phyloP scores from a whole-genome alignment of 2,329 filamentous ascomycete species.

The Bipolaris cookei region DNA sequence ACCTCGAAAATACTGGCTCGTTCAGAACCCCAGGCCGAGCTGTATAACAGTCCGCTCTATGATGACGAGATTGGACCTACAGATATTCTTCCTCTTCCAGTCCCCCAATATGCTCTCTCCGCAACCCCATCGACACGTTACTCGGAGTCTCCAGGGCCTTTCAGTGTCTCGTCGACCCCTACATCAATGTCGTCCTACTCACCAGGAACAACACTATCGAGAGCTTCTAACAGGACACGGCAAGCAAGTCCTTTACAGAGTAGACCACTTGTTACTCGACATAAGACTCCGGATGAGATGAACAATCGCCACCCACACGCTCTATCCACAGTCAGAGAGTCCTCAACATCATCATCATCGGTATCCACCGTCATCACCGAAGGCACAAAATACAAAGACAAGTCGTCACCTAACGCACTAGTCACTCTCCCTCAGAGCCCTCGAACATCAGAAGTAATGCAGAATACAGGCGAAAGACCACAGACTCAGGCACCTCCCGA shows the following conservation, averaged over 20 bases:
- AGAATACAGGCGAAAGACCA: conserved; percentile 15
- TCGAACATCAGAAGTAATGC: conserved; percentile 15
- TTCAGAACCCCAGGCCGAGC: conserved; percentile 36
- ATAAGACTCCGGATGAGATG: conserved; percentile 60
- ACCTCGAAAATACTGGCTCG: conserved; percentile 40
- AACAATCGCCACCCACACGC: conserved; percentile 60
- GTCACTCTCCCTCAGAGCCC: conserved; percentile 62
- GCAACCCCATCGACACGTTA: conserved; percentile 77
- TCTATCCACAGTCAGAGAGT: conserved; percentile 71
- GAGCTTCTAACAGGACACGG: conserved; percentile 54
- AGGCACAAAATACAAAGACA: conserved; percentile 54
- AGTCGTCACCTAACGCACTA: conserved; percentile 38
- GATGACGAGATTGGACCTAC: conserved; percentile 62
- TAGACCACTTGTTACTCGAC: conserved; percentile 66
- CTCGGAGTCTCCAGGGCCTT: conserved; percentile 73
- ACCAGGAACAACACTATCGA: conserved; percentile 63
- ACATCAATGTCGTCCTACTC: conserved; percentile 80
- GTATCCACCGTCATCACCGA: conserved; percentile 69
- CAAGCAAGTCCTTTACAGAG: conserved; percentile 63
- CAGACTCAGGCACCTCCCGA: conserved; percentile 46
- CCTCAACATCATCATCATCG: conserved; percentile 74
- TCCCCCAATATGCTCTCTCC: conserved; percentile 70
- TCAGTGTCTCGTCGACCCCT: conserved; percentile 78
- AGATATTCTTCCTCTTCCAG: conserved; percentile 70
- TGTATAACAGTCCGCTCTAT: conserved; percentile 31